Base-by-base conservation (phyloP, 495 filamentous ascomycete species). In the Aspergillus nanangensis region DNA sequence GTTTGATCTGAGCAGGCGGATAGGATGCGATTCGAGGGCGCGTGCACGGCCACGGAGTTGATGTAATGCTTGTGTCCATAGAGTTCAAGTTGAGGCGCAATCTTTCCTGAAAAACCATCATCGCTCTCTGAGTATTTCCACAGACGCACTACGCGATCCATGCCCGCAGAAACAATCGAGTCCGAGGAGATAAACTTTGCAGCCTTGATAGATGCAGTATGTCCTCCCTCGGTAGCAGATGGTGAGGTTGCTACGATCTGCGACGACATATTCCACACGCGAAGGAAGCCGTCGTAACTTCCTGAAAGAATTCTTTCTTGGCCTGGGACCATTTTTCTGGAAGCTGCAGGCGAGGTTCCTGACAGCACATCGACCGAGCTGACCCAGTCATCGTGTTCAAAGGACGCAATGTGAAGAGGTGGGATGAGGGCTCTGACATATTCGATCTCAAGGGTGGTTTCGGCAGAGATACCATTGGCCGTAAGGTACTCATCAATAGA, bases 351-450 rank as follows among this genome's bases (percentile, higher is more conserved):
- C 11, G 83, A 89, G 25, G 74, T 80, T 15, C 53, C 62, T 0
- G 87, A 90, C 15, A 92, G 76, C 4, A 95, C 81, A 56, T 96
- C 88, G n/a, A 96, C 85, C n/a, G 80, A 75, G 61, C 84, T 86
- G 24, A 98, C 86, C 93, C 93, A 98, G 57, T 96, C 92, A 56
- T 96, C 90, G 60, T 97, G 90, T 69, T 95, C 81, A 65, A 94
- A 96, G 44, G 85, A 88, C 5, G 90, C 81, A 33, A 91, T 80
- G 61, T 89, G 87, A 10, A 84, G 70, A 17, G 93, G 94, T 1
- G 93, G 93, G 60, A 95, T 83, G 41, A 94, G 70, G 42, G 89
- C 90, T 47, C 89, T 83, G 7, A 95, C 88, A 70, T 96, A 98
- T 72, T 96, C 90, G 35, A 98, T 78, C 24, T 84, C 85, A 22